A percentile compares a stretch with the other conserved stretches of the same genome.
These are phyloP conservation scores for Suillus discolor DNA, from an alignment of 768 basidiomycete genomes.

Conservation along the genomic window DNA sequence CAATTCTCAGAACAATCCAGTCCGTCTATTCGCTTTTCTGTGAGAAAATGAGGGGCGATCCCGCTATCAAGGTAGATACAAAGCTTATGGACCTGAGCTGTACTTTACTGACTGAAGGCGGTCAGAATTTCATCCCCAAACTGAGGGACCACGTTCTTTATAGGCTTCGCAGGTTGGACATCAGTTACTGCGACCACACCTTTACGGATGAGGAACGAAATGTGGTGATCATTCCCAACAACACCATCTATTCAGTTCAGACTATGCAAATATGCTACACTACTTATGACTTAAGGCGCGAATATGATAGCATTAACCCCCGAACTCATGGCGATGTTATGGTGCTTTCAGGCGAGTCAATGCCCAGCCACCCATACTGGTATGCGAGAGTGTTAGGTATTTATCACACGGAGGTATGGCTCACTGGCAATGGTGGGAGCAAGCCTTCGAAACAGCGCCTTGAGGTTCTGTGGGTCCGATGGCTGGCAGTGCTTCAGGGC, in stretches of 20 bases:
- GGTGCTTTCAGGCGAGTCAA: constrained; percentile 28
- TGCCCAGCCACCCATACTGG: constrained; percentile 35
- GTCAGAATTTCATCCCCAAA: constrained; percentile 33
- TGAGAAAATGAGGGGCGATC: constrained; percentile 21
- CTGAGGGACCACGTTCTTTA: constrained; percentile 12
- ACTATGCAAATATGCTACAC: constrained; percentile 34
- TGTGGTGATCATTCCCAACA: constrained; percentile 25
- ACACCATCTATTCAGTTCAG: constrained; percentile 36
- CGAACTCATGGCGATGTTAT: constrained; percentile 37
- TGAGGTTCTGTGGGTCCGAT: constrained; percentile 44
- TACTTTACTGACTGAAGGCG: not conserved
- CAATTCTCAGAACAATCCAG: not conserved
- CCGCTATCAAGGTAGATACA: constrained; percentile 20
- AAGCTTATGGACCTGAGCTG: too few species aligned
- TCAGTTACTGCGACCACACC: constrained; percentile 19
- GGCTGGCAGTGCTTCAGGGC: constrained; percentile 34
- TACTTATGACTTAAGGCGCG: constrained; percentile 29
- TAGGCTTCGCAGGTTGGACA: not conserved
- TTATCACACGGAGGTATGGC: constrained; percentile 23
- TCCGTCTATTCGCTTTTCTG: constrained; percentile 15
- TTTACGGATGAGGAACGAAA: constrained; percentile 25
- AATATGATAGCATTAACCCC: constrained; percentile 32
- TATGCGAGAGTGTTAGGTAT: constrained; percentile 39
- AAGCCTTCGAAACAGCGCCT: not conserved
- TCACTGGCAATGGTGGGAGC: not conserved